Percentiles rank a stretch among this genome's conserved stretches.
These are phyloP conservation scores for Suillus plorans DNA, from an alignment of 768 basidiomycete species.

Conservation along the genomic window DNA sequence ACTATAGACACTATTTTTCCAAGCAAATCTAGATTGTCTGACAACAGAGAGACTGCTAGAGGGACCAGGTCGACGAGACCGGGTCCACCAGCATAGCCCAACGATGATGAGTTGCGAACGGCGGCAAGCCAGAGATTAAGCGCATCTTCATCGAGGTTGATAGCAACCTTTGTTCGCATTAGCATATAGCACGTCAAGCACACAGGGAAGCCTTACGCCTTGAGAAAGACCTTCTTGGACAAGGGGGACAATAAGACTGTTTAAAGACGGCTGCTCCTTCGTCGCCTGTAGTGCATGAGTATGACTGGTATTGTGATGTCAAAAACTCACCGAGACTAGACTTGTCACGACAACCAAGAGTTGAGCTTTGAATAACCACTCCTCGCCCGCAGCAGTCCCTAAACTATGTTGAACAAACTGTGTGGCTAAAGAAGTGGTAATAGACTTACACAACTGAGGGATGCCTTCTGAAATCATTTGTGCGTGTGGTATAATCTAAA, in stretches of 20 bases:
- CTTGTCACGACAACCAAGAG: slow-evolving; percentile 70
- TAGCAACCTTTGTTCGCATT: slow-evolving; percentile 46
- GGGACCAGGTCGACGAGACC: slow-evolving; percentile 69
- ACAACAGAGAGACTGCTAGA: slow-evolving; percentile 55
- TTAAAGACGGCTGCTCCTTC: slow-evolving; percentile 59
- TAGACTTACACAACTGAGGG: slow-evolving; percentile 64
- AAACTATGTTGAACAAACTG: slow-evolving; percentile 15
- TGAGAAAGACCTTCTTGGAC: slow-evolving; percentile 64
- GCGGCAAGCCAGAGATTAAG: slow-evolving; percentile 73
- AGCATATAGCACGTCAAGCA: neutral
- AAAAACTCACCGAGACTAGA: slow-evolving; percentile 58
- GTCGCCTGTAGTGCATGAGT: slow-evolving; percentile 50
- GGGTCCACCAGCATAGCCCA: slow-evolving; percentile 49
- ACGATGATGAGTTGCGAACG: slow-evolving; percentile 58
- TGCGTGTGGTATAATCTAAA: slow-evolving; percentile 69
- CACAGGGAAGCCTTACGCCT: slow-evolving; percentile 37
- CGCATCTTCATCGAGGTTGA: slow-evolving; percentile 77
- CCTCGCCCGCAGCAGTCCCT: slow-evolving; percentile 71
- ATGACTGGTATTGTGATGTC: neutral
- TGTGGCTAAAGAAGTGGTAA: neutral
- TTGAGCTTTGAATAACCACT: slow-evolving; percentile 70
- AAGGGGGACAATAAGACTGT: slow-evolving; percentile 58
- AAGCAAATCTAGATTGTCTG: slow-evolving; percentile 70
- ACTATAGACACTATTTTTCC: slow-evolving; percentile 65
- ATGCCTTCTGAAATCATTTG: slow-evolving; percentile 60